phyloP scores from a whole-genome alignment of 805 yeast genomes.

The Metschnikowia bowlesiae region DNA sequence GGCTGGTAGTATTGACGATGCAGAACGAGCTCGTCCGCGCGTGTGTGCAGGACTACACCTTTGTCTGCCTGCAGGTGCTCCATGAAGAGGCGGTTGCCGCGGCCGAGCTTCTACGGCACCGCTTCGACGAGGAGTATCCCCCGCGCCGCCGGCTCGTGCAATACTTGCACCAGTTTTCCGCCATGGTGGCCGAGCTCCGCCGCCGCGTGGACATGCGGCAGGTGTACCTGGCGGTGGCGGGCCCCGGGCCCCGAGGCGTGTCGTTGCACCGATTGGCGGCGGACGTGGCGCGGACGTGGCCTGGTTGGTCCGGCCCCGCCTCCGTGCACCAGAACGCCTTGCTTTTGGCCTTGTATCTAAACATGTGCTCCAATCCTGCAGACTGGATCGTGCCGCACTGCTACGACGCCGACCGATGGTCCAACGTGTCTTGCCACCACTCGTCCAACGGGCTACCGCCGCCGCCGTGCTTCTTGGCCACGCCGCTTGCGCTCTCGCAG shows the following conservation, averaged over 20 bases:
- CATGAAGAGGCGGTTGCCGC: constrained; percentile 18
- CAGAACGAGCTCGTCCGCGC: constrained; percentile 28
- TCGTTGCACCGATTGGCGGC: background rate
- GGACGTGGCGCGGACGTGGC: background rate
- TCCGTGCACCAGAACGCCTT: constrained; percentile 23
- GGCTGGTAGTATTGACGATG: constrained; percentile 28
- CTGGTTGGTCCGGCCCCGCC: background rate
- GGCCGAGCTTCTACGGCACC: constrained; percentile 18
- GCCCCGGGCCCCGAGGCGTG: background rate
- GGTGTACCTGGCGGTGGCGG: background rate
- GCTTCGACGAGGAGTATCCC: constrained; percentile 17
- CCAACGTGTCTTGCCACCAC: constrained; percentile 20
- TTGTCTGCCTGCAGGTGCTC: constrained; percentile 27
- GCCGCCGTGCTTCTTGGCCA: constrained; percentile 21
- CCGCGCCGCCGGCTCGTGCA: constrained; percentile 20
- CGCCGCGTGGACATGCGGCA: constrained; percentile 1
- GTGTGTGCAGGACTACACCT: constrained; percentile 25
- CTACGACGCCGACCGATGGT: constrained; percentile 2
- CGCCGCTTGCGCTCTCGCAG: constrained; percentile 18
- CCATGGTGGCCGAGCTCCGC: constrained; percentile 13
- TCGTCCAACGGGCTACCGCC: constrained; percentile 27
- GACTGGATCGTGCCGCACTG: constrained; percentile 26
- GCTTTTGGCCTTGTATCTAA: constrained; percentile 27
- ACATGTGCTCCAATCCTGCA: constrained; percentile 19
- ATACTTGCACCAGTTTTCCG: constrained; percentile 24